Evolutionary conservation across 2,329 filamentous ascomycete species (phyloP).

Genomic region (Drechslera avenae): DNA sequence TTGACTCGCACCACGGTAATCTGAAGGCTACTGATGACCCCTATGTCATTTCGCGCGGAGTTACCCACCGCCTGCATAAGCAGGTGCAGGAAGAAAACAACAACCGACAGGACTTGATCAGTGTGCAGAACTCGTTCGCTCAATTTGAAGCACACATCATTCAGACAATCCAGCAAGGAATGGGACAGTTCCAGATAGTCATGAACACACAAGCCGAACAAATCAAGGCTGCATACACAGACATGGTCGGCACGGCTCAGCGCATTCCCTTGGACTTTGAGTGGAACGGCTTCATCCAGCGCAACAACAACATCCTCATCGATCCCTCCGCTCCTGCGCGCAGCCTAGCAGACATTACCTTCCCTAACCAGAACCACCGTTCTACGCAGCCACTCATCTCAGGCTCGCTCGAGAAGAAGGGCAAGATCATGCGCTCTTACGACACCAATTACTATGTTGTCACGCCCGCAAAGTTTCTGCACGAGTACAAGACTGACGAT

Average conservation of each 20-base stretch:
- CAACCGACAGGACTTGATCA: constrained; percentile 86
- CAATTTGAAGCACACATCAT: constrained; percentile 87
- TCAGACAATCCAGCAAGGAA: constrained; percentile 77
- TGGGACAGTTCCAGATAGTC: constrained; percentile 83
- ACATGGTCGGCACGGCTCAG: constrained; percentile 79
- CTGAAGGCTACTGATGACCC: constrained; percentile 78
- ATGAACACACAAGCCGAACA: constrained; percentile 81
- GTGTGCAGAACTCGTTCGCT: constrained; percentile 88
- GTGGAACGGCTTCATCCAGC: constrained; percentile 82
- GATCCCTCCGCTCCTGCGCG: constrained; percentile 77
- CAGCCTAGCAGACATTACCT: constrained; percentile 73
- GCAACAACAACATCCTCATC: constrained; percentile 74
- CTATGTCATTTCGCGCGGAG: constrained; percentile 81
- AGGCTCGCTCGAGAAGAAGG: constrained; percentile 88
- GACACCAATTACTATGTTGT: constrained; percentile 87
- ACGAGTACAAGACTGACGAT: constrained; percentile 96
- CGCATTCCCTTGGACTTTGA: constrained; percentile 84
- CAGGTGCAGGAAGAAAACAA: constrained; percentile 96
- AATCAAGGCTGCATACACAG: constrained; percentile 77
- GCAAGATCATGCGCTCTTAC: constrained; percentile 82
- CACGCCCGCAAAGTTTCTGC: constrained; percentile 83
- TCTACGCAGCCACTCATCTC: constrained; percentile 84
- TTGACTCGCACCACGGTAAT: constrained; percentile 75
- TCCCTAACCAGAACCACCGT: constrained; percentile 86
- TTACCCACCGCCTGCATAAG: constrained; percentile 83